Percentiles rank a stretch among this genome's conserved stretches.
Conservation (phyloP, 2,329 filamentous ascomycete species). For the Fonsecaea monophora region DNA sequence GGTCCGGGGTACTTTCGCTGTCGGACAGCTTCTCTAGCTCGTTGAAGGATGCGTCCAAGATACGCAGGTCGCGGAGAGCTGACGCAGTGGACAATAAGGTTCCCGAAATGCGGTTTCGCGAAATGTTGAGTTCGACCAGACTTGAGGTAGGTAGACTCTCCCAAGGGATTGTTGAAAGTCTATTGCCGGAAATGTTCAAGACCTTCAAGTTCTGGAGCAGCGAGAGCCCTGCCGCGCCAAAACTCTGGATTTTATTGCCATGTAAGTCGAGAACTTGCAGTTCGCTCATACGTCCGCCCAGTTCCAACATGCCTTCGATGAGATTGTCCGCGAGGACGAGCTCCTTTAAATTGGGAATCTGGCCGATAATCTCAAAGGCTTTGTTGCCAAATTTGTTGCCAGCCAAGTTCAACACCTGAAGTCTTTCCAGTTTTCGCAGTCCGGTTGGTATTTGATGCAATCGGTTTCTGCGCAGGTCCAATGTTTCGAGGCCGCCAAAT, state of each 20-base stretch:
- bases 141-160: slow-evolving; percentile 23
- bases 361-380: slow-evolving; percentile 73
- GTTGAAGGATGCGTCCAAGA: slow-evolving; percentile 79
- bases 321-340: slow-evolving; percentile 81
- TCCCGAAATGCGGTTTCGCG: slow-evolving; percentile 73
- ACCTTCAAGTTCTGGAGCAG: slow-evolving; percentile 72
- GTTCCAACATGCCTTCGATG: slow-evolving; percentile 71
- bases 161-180: slow-evolving; percentile 71
- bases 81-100: slow-evolving; percentile 39
- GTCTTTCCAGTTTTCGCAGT: slow-evolving; percentile 71
- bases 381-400: slow-evolving; percentile 80
- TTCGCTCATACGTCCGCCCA: slow-evolving; percentile 66
- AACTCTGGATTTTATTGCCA: slow-evolving; percentile 74
- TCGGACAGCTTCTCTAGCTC: slow-evolving; percentile 64
- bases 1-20: slow-evolving; percentile 55
- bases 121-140: slow-evolving; percentile 70
- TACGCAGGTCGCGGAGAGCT: slow-evolving; percentile 76
- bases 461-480: slow-evolving; percentile 87
- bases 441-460: slow-evolving; percentile 76
- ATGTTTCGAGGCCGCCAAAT: slow-evolving; percentile 78
- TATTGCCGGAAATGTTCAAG: slow-evolving; percentile 79
- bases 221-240: slow-evolving; percentile 69
- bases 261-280: slow-evolving; percentile 84
- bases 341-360: slow-evolving; percentile 76
- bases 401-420: slow-evolving; percentile 84